A percentile compares a stretch with the other conserved stretches of the same genome.
Conservation (phyloP, 495 filamentous ascomycete genomes). For the Penicillium subrubescens region DNA sequence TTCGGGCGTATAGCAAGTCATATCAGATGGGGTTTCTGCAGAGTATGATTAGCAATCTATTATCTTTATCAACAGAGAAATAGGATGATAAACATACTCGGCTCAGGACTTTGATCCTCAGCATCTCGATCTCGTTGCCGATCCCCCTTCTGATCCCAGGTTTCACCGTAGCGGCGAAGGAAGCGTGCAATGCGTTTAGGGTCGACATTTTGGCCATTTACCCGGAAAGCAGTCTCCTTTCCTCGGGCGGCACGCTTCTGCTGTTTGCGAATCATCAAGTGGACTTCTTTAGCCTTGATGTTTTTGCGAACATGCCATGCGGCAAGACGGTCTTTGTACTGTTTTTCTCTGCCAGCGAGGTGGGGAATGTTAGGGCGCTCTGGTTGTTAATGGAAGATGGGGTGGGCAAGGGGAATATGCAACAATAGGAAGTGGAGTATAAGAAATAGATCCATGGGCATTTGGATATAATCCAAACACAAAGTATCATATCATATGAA, state of each 20-base stretch:
- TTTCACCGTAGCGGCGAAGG: constrained; percentile 36
- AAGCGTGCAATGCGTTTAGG: constrained; percentile 44
- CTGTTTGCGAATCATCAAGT: constrained; percentile 47
- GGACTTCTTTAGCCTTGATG: constrained; percentile 47
- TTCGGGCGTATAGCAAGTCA: constrained; percentile 46
- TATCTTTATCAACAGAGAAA: background rate
- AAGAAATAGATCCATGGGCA: background rate
- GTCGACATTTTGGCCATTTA: constrained; percentile 42
- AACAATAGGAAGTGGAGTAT: background rate
- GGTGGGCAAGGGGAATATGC: background rate
- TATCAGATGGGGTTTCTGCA: constrained; percentile 45
- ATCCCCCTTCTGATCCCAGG: constrained; percentile 30
- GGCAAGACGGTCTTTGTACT: constrained; percentile 50
- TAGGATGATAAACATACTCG: constrained; percentile 27
- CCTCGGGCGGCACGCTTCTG: constrained; percentile 45
- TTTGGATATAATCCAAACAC: background rate
- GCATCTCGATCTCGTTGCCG: constrained; percentile 25
- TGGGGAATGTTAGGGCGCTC: background rate
- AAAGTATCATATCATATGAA: background rate
- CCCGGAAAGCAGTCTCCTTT: constrained; percentile 46
- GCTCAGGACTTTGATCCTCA: constrained; percentile 35
- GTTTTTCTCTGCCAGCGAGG: constrained; percentile 41
- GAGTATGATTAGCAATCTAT: constrained; percentile 6
- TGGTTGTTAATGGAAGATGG: background rate
- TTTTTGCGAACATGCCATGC: constrained; percentile 49